These are phyloP conservation scores for Tolypocladium ovalisporum DNA, from an alignment of 2,329 filamentous ascomycete genomes.

Conservation along the genomic window DNA sequence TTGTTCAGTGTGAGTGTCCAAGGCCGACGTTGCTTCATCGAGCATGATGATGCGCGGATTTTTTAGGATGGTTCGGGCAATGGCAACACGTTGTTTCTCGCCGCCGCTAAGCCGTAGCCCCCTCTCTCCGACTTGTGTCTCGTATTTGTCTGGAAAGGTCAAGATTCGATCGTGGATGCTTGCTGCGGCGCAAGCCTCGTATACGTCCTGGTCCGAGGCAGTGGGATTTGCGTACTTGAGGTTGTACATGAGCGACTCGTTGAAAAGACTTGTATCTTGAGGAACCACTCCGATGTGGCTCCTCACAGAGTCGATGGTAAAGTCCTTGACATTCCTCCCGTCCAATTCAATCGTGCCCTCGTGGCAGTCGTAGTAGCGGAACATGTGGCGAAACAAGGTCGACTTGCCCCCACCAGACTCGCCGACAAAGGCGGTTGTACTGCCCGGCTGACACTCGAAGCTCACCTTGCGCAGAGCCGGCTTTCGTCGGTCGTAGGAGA, in stretches of 20 bases:
- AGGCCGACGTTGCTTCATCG: constrained; percentile 83
- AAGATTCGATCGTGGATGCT: constrained; percentile 91
- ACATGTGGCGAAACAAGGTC: constrained; percentile 88
- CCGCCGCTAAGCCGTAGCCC: constrained; percentile 80
- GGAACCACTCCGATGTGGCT: constrained; percentile 90
- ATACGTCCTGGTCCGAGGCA: constrained; percentile 72
- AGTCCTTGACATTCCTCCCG: constrained; percentile 68
- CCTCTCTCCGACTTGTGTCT: constrained; percentile 84
- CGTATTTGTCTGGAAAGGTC: constrained; percentile 76
- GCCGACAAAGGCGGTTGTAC: constrained; percentile 89
- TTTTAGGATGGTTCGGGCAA: constrained; percentile 87
- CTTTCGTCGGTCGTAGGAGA: constrained; percentile 80
- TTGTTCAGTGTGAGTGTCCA: constrained; percentile 87
- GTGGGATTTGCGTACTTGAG: constrained; percentile 76
- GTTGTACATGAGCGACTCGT: constrained; percentile 92
- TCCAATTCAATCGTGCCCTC: constrained; percentile 77
- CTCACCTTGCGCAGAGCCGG: constrained; percentile 73
- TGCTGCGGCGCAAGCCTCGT: constrained; percentile 70
- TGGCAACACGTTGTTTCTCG: constrained; percentile 88
- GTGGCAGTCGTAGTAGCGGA: constrained; percentile 86
- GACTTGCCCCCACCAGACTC: constrained; percentile 97
- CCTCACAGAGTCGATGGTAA: constrained; percentile 90
- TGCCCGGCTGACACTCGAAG: constrained; percentile 80
- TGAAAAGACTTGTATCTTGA: constrained; percentile 92
- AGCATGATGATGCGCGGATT: constrained; percentile 85